Base-by-base conservation (phyloP, 2,329 filamentous ascomycete species). In the Fusarium sublunatum region DNA sequence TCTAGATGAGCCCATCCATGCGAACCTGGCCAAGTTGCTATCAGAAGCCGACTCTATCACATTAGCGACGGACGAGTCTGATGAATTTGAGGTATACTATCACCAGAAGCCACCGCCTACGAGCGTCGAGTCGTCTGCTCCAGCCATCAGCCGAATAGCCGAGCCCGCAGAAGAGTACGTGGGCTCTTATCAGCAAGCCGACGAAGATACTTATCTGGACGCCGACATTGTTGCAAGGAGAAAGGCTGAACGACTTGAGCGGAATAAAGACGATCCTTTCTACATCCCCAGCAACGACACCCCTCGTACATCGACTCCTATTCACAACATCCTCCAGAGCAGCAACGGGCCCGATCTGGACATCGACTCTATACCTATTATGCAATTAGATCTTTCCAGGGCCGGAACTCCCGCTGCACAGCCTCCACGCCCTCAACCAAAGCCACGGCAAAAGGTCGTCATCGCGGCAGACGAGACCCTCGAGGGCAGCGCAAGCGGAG, bases 291-390 rank as follows among this genome's bases (percentile, higher is more conserved):
- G 78, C 38, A 81, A 81, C 25, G 78, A 77, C n/a, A 77, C 79
- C 1, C 87, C 86, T 5, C 86, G 87, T 31, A 84, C 85, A 6
- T 89, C 90, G 1, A 94, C 91, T 1, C 91, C 91, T 1, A 88
- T 95, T 45, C 91, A 94, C 71, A 91, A 87, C 64, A 92, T 95
- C 54, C 80, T 91, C 4, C 84, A 87, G 56, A 87, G 83, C 55
- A 87, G 87, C 54, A 93, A 94, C 72, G 89, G 88, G 2, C 88
- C 89, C 3, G 90, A 91, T 40, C 80, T 98, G 8, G 94, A 99
- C 73, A 89, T 99, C 39, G 95, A 99, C 76, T 87, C 92, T 2
- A 99, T 99, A 69, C 95, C 95, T 3, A 94, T 99, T 70, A 95
- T 99, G 88, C 88, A 96, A 73, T 83, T 99, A 42, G 89, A 96